phyloP scores from a whole-genome alignment of 768 basidiomycete genomes.

The Termitomyces sp. region DNA sequence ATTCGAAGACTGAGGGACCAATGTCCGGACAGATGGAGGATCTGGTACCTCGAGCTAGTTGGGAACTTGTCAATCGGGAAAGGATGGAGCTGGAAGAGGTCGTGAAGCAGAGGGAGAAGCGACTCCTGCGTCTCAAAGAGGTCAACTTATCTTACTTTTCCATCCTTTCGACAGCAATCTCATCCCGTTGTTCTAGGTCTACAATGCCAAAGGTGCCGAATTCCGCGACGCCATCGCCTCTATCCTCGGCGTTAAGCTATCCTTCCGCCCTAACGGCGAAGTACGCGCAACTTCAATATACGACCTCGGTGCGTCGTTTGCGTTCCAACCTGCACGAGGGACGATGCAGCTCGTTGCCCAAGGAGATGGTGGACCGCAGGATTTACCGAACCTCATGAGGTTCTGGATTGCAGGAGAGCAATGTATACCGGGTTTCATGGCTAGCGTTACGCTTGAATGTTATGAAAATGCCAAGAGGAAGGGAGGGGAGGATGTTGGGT shows the following conservation, averaged over 20 bases:
- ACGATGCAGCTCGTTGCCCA: conserved; percentile 72
- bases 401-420: conserved; percentile 86
- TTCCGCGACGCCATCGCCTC: conserved; percentile 89
- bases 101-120: conserved; percentile 76
- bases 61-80: conserved; percentile 65
- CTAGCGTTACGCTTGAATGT: conserved; percentile 83
- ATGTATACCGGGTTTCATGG: conserved; percentile 86
- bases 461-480: conserved; percentile 65
- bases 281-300: conserved; percentile 89
- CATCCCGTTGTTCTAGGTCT: conserved; percentile 50
- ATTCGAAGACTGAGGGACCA: not conserved
- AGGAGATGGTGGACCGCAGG: conserved; percentile 71
- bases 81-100: conserved; percentile 61
- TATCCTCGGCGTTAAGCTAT: conserved; percentile 86
- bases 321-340: conserved; percentile 64
- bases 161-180: not conserved
- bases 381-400: conserved; percentile 67
- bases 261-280: conserved; percentile 87
- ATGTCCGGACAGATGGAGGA: conserved; percentile 20
- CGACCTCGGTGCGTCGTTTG: conserved; percentile 82
- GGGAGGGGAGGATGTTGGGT: not conserved
- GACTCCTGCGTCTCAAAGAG: conserved; percentile 75
- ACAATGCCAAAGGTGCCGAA: conserved; percentile 78
- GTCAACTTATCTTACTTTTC: conserved; percentile 28
- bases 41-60: conserved; percentile 75